Conservation (phyloP, 495 filamentous ascomycete genomes). For the Hypoxylon crocopeplum region DNA sequence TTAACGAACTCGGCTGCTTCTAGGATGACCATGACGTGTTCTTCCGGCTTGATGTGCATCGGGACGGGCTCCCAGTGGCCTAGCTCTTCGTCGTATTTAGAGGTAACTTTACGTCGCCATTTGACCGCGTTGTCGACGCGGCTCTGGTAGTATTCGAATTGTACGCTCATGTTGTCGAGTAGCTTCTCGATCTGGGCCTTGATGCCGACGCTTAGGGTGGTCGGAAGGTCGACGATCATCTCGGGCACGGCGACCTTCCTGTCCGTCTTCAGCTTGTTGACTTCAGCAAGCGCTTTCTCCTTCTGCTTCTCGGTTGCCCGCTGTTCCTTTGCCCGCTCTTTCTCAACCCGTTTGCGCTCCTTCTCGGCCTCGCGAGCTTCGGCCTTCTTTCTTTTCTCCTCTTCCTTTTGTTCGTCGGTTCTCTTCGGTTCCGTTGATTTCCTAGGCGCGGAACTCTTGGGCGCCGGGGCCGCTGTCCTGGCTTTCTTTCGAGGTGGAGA, state of each 20-base stretch:
- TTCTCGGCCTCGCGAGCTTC: conserved; percentile 60
- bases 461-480: background rate
- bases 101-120: conserved; percentile 75
- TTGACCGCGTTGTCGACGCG: conserved; percentile 66
- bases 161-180: conserved; percentile 48
- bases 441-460: conserved; percentile 4
- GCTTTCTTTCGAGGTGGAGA: conserved; percentile 18
- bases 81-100: conserved; percentile 65
- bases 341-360: conserved; percentile 57
- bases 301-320: conserved; percentile 69
- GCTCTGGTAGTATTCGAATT: conserved; percentile 54
- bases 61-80: conserved; percentile 73
- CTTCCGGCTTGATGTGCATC: conserved; percentile 63
- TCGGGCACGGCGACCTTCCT: conserved; percentile 78
- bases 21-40: conserved; percentile 71
- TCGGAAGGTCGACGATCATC: conserved; percentile 83
- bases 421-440: conserved; percentile 36
- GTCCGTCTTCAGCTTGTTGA: conserved; percentile 77
- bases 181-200: conserved; percentile 65
- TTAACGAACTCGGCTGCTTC: conserved; percentile 73
- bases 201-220: conserved; percentile 59
- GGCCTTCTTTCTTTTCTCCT: conserved; percentile 45
- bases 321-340: conserved; percentile 63
- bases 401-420: conserved; percentile 44
- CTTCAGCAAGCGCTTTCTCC: conserved; percentile 72